These are phyloP conservation scores for Nicotiana paniculata DNA, from an alignment of 257 asterid genomes.

Conservation along the genomic window DNA sequence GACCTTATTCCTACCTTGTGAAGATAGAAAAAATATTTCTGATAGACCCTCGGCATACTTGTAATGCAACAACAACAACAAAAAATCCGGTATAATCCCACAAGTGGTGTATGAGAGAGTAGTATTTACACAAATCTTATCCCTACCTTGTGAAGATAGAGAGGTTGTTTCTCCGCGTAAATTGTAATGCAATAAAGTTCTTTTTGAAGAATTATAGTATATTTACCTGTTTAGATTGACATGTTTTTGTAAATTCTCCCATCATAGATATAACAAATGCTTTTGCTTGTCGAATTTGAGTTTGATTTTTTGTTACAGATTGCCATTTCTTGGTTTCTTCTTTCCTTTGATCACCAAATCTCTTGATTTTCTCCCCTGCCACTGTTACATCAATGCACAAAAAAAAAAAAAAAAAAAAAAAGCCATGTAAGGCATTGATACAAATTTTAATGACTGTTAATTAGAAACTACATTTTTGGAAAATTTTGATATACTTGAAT, in stretches of 20 bases:
- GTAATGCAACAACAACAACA: background rate
- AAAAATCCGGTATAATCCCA: background rate
- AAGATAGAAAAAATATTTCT: fast-evolving
- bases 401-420: background rate
- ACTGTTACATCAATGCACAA: constrained; percentile 20
- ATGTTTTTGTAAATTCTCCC: constrained; percentile 56
- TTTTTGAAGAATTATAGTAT: background rate
- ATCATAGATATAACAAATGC: constrained; percentile 55
- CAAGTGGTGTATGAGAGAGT: too few relatives aligned
- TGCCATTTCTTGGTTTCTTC: constrained; percentile 35
- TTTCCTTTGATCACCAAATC: constrained; percentile 23
- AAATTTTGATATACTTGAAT: background rate
- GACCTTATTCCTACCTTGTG: background rate
- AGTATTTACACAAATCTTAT: too few relatives aligned
- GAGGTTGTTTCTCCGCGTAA: too few relatives aligned
- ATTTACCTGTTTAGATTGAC: constrained; percentile 56
- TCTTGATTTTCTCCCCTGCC: constrained; percentile 30
- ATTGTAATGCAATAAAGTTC: too few relatives aligned
- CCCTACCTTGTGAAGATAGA: too few relatives aligned
- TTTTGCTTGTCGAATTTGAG: constrained; percentile 60
- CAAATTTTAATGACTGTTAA: background rate
- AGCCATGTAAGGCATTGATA: background rate
- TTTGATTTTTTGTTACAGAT: constrained; percentile 36
- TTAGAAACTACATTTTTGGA: background rate
- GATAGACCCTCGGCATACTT: background rate